A percentile compares a stretch with the other conserved stretches of the same genome.
Conservation (phyloP, 148 eudicot genomes). For the Nepenthes mirabilis region DNA sequence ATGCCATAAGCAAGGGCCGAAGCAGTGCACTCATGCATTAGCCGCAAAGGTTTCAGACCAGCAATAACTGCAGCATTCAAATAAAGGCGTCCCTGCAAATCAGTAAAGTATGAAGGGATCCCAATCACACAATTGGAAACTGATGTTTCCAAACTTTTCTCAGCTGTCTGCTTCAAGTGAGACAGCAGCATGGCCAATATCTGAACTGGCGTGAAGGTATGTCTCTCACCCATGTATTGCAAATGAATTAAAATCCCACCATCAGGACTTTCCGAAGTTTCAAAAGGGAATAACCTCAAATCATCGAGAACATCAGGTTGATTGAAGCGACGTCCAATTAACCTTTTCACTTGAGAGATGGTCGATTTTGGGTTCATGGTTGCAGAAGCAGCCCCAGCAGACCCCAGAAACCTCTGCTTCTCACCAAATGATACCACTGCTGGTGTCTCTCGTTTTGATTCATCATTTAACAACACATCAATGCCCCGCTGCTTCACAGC, state of each 20-base stretch:
- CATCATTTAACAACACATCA: constrained; percentile 80
- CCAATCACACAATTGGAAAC: constrained; percentile 70
- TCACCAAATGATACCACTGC: constrained; percentile 86
- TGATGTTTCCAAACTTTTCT: constrained; percentile 44
- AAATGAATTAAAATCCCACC: constrained; percentile 65
- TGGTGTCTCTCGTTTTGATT: constrained; percentile 74
- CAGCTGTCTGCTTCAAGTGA: constrained; percentile 68
- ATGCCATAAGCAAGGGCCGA: constrained; percentile 91
- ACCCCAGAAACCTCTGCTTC: constrained; percentile 73
- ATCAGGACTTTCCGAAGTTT: constrained; percentile 60
- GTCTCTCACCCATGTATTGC: constrained; percentile 42
- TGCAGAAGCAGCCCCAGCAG: constrained; percentile 82
- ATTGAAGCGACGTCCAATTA: constrained; percentile 51
- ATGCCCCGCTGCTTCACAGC: constrained; percentile 69
- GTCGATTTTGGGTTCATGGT: constrained; percentile 83
- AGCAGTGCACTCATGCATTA: constrained; percentile 94
- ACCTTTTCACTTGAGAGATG: constrained; percentile 75
- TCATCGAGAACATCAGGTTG: constrained; percentile 57
- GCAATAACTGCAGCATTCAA: constrained; percentile 66
- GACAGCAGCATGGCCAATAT: constrained; percentile 83
- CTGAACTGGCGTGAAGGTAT: constrained; percentile 62
- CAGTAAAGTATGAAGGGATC: constrained; percentile 74
- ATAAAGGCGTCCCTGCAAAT: constrained; percentile 60
- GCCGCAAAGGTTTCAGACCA: constrained; percentile 55
- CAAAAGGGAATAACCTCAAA: constrained; percentile 54